A percentile compares a stretch with the other conserved stretches of the same genome.
phyloP scores from a whole-genome alignment of 2,329 filamentous ascomycete species.

The Aspergillus sp. region DNA sequence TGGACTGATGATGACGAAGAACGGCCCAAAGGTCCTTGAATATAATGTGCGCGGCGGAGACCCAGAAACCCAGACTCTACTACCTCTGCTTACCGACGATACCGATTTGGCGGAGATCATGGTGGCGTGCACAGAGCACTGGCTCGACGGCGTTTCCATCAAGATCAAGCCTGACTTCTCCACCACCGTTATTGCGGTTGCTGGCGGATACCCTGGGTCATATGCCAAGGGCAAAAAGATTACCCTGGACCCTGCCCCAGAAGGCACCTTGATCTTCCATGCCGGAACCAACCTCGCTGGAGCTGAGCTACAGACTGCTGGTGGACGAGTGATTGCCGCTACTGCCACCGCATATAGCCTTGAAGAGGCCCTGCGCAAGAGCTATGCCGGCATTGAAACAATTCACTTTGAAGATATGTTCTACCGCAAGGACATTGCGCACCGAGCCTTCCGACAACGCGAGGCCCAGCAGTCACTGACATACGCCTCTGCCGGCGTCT shows the following conservation, averaged over 20 bases:
- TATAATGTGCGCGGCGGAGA: conserved; percentile 95
- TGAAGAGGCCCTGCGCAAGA: conserved; percentile 79
- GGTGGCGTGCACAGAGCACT: conserved; percentile 79
- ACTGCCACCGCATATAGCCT: conserved; percentile 78
- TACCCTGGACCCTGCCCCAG: conserved; percentile 57
- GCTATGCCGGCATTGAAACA: conserved; percentile 80
- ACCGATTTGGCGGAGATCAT: conserved; percentile 88
- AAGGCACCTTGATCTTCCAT: conserved; percentile 80
- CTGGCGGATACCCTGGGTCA: conserved; percentile 84
- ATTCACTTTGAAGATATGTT: conserved; percentile 90
- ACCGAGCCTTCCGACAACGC: conserved; percentile 59
- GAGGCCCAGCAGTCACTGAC: conserved; percentile 62
- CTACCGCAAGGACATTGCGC: conserved; percentile 89
- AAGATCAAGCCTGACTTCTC: conserved; percentile 73
- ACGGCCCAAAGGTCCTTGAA: conserved; percentile 81
- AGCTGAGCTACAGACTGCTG: conserved; percentile 73
- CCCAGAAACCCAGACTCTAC: conserved; percentile 85
- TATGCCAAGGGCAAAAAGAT: conserved; percentile 80
- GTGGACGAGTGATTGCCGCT: conserved; percentile 92
- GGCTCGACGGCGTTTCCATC: conserved; percentile 71
- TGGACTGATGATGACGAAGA: conserved; percentile 87
- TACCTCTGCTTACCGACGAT: conserved; percentile 75
- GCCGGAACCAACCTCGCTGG: conserved; percentile 75
- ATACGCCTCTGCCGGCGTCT: conserved; percentile 91
- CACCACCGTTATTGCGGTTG: conserved; percentile 90